These are phyloP conservation scores for Chlorella vulgaris DNA, from an alignment of 139 green algal species.

Conservation along the genomic window DNA sequence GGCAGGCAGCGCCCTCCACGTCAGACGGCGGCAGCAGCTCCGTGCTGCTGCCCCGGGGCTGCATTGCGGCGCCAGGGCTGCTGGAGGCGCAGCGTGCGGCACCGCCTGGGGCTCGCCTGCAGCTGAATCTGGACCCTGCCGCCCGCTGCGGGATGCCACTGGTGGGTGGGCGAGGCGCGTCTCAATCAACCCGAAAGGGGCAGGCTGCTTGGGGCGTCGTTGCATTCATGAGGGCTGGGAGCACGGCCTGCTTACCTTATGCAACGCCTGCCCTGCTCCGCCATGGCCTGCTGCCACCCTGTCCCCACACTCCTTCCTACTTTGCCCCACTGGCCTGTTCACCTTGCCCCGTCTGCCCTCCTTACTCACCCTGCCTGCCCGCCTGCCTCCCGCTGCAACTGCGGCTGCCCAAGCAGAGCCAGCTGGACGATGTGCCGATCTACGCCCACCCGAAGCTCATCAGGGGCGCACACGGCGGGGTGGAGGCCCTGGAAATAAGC, in stretches of 20 bases:
- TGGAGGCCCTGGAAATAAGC: conserved; percentile 54
- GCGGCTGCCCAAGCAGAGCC: conserved; percentile 18
- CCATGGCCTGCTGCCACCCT: too few relatives aligned
- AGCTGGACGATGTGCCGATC: conserved; percentile 49
- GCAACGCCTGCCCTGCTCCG: too few relatives aligned
- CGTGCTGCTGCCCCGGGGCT: conserved; percentile 31
- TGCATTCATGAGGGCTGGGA: too few relatives aligned
- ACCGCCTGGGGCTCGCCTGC: not conserved
- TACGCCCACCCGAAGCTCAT: conserved; percentile 52
- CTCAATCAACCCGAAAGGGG: too few relatives aligned
- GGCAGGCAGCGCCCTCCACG: not conserved
- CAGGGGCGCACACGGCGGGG: not conserved
- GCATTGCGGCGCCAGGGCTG: conserved; percentile 2
- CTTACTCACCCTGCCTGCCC: too few relatives aligned
- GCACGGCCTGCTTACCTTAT: too few relatives aligned
- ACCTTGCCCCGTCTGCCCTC: too few relatives aligned
- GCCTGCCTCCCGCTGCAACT: too few relatives aligned
- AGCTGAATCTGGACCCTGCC: conserved; percentile 32
- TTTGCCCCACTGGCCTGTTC: too few relatives aligned
- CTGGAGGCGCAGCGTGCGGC: conserved; percentile 8
- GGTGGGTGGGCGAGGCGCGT: not conserved
- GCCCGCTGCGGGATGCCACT: conserved; percentile 20
- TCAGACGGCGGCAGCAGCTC: not conserved
- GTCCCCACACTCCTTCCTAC: too few relatives aligned
- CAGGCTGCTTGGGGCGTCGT: too few relatives aligned